Conservation (phyloP, 192 early-diverging fungal species). For the Neocallimastix lanati region DNA sequence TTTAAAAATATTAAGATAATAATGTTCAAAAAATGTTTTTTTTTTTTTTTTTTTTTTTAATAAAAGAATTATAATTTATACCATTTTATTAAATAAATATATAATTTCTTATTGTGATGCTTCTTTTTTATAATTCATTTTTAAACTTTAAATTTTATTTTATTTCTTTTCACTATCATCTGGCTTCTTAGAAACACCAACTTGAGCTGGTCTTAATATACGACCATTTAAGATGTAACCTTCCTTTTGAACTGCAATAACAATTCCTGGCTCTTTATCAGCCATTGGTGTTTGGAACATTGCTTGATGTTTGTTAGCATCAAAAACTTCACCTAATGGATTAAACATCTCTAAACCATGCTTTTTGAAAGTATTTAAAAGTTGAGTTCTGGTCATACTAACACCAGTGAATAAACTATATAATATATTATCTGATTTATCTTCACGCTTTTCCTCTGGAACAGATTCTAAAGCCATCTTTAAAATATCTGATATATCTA, state of each 20-base stretch:
- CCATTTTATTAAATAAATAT: too few species aligned
- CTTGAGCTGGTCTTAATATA: slow-evolving; percentile 82
- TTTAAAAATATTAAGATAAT: too few species aligned
- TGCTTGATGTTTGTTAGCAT: slow-evolving; percentile 86
- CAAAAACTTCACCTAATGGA: slow-evolving; percentile 76
- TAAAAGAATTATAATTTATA: too few species aligned
- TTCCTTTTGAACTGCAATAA: slow-evolving; percentile 77
- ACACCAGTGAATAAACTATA: slow-evolving; percentile 74
- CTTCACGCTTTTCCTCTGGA: slow-evolving; percentile 37
- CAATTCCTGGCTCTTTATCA: slow-evolving; percentile 70
- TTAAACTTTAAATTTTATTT: neutral
- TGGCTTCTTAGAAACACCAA: slow-evolving; percentile 66
- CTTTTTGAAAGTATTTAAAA: slow-evolving; percentile 69
- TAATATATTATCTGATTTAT: slow-evolving; percentile 33
- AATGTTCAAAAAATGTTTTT: too few species aligned
- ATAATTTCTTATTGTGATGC: too few species aligned
- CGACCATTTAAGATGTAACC: slow-evolving; percentile 88
- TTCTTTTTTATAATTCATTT: too few species aligned
- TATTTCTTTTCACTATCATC: neutral
- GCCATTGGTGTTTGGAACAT: slow-evolving; percentile 80
- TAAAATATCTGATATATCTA: slow-evolving; percentile 81
- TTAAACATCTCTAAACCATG: slow-evolving; percentile 69
- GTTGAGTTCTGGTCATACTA: slow-evolving; percentile 64
- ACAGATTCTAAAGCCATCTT: slow-evolving; percentile 76
- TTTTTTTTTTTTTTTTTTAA: too few species aligned